phyloP scores from a whole-genome alignment of 768 basidiomycete genomes.

The Lactarius akahatsu region DNA sequence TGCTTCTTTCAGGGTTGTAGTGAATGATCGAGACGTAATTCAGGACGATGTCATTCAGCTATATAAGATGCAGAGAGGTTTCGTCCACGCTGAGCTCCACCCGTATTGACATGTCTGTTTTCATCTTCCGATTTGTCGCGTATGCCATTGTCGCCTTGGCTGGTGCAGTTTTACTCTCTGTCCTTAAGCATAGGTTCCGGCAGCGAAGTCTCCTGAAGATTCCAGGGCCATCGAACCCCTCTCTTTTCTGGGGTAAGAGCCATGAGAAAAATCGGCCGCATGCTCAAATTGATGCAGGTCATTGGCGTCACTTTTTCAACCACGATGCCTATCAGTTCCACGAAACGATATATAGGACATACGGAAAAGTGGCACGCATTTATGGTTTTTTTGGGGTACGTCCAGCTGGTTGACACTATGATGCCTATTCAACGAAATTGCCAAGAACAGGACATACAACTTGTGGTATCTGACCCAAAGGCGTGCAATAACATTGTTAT shows the following conservation, averaged over 20 bases:
- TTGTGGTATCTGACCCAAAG: not conserved
- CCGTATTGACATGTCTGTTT: not conserved
- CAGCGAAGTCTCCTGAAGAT: not conserved
- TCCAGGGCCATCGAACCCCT: not conserved
- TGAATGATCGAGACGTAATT: no score
- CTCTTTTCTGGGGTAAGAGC: not conserved
- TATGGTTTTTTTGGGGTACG: slow-evolving; percentile 10
- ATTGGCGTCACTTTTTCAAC: not conserved
- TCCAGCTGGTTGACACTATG: not conserved
- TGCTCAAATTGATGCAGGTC: not conserved
- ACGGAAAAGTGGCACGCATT: not conserved
- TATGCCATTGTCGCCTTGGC: not conserved
- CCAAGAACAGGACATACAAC: not conserved
- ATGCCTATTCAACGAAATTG: not conserved
- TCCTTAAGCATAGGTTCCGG: not conserved
- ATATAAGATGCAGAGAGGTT: not conserved
- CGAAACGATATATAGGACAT: not conserved
- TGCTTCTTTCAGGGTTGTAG: no score
- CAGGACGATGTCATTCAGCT: no score
- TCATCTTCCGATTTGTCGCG: not conserved
- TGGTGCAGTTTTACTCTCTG: not conserved
- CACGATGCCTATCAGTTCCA: not conserved
- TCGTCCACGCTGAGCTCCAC: not conserved
- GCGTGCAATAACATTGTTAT: slow-evolving; percentile 7
- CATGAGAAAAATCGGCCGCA: not conserved